Base-by-base conservation (phyloP, 176 grass and related monocot genomes). In the Chloris gayana region DNA sequence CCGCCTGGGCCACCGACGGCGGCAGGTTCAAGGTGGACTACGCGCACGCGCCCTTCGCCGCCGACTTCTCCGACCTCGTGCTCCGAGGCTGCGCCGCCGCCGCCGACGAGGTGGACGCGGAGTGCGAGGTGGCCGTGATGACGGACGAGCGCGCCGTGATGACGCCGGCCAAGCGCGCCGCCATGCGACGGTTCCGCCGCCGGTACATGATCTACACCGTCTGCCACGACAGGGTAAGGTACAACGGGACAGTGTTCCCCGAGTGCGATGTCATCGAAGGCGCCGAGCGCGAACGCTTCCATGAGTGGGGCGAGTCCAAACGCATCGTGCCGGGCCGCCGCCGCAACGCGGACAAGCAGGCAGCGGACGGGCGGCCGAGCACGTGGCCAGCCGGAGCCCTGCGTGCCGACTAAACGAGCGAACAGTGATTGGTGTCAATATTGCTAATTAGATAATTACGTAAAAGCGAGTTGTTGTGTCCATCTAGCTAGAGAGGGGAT, bases 1-100 rank as follows among this genome's bases (percentile, higher is more conserved):
- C 92, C 12, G 62, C 81, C 34, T 97, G 95, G 95, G 95, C 95
- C 15, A 97, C 94, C n/a, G 85, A 88, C 13, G 89, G 92, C 25
- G 91, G 94, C 5, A 78, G 85, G 31, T 75, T 88, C 85, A 88
- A 83, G 58, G 74, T 92, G 54, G 87, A 98, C 85, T 98, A 94
- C 88, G 75, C 81, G 82, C 87, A 94, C 78, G 87, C 83, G 38
- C 92, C 95, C 9, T 98, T 87, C 78, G 50, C 78, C 8, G 76
- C 88, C n/a, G 83, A 89, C 41, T 94, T 97, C 79, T 85, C 87
- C 31, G 32, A 47, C 44, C 85, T 94, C 41, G 80, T 87, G 38
- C 85, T 98, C 32, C 58, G 51, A 57, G 95, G 89, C 75, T 90
- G 91, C 87, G 67, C 60, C 42, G 64, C 58, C 41, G 68, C 6